These are phyloP conservation scores for Ceratocystis lukuohia DNA, from an alignment of 2,329 filamentous ascomycete genomes.

Conservation along the genomic window DNA sequence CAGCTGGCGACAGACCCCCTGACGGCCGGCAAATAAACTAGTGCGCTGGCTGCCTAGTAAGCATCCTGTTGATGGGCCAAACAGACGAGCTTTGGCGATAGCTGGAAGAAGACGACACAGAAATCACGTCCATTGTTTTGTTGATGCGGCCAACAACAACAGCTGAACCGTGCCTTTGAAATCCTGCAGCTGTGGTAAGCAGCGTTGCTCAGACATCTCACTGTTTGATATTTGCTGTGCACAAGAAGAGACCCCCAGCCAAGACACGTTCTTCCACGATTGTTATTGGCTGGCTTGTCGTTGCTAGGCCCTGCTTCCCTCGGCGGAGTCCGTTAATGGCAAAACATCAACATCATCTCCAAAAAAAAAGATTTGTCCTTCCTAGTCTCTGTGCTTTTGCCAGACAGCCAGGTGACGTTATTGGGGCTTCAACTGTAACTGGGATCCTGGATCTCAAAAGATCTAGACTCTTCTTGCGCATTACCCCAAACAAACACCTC, in stretches of 20 bases:
- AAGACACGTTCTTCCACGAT: no score
- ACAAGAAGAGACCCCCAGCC: no score
- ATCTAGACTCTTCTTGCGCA: no score
- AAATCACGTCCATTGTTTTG: not conserved
- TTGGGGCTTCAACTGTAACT: not conserved
- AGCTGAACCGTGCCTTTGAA: not conserved
- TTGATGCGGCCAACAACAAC: not conserved
- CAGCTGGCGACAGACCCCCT: not conserved
- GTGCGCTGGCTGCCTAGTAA: not conserved
- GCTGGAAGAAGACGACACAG: not conserved
- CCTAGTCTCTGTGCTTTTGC: not conserved
- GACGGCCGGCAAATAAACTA: not conserved
- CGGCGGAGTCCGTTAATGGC: not conserved
- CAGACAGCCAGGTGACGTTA: not conserved
- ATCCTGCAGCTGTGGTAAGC: not conserved
- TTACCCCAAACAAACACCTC: no score
- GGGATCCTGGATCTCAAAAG: not conserved
- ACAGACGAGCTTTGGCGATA: not conserved
- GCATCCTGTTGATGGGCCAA: not conserved
- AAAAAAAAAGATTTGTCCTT: not conserved
- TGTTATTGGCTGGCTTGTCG: not conserved
- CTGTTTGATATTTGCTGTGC: not conserved
- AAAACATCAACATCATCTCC: not conserved
- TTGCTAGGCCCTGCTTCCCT: constrained; percentile 5
- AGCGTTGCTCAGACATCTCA: not conserved